A percentile compares a stretch with the other conserved stretches of the same genome.
These are phyloP conservation scores for Phytophthora foliorum DNA, from an alignment of 352 stramenopile genomes.

Conservation along the genomic window DNA sequence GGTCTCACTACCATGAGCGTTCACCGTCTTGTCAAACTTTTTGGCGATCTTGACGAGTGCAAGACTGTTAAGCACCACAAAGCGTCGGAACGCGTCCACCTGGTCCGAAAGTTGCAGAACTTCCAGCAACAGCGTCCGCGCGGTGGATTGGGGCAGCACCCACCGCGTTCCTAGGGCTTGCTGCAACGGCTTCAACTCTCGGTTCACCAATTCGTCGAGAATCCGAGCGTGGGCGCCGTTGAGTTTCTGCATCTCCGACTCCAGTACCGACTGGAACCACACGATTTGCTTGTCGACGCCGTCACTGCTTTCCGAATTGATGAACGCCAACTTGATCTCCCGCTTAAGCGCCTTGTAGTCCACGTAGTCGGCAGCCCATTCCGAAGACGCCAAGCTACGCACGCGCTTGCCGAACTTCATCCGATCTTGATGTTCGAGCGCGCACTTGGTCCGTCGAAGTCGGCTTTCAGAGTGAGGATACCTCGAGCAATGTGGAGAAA, in stretches of 20 bases:
- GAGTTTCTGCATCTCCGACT: slow-evolving; percentile 64
- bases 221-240: slow-evolving; percentile 71
- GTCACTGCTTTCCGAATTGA: neutral
- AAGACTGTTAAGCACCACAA: slow-evolving; percentile 82
- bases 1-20: slow-evolving; percentile 1
- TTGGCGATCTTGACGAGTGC: slow-evolving; percentile 87
- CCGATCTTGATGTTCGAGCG: neutral
- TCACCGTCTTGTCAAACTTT: slow-evolving; percentile 79
- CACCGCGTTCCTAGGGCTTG: slow-evolving; percentile 59
- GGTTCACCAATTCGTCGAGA: slow-evolving; percentile 53
- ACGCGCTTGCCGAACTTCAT: slow-evolving; percentile 92
- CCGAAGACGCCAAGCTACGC: slow-evolving; percentile 63
- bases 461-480: slow-evolving; percentile 29
- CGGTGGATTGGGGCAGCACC: slow-evolving; percentile 65
- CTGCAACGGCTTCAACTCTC: slow-evolving; percentile 51
- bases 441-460: slow-evolving; percentile 10
- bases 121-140: slow-evolving; percentile 60
- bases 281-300: slow-evolving; percentile 6
- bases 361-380: slow-evolving; percentile 77
- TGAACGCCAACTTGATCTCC: slow-evolving; percentile 56
- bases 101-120: slow-evolving; percentile 69
- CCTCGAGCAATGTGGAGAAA: neutral
- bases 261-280: slow-evolving; percentile 46
- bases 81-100: slow-evolving; percentile 80
- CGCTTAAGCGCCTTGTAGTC: slow-evolving; percentile 88